Evolutionary conservation across 2,329 filamentous ascomycete genomes (phyloP).

Genomic region (Microcyclosporella mali): DNA sequence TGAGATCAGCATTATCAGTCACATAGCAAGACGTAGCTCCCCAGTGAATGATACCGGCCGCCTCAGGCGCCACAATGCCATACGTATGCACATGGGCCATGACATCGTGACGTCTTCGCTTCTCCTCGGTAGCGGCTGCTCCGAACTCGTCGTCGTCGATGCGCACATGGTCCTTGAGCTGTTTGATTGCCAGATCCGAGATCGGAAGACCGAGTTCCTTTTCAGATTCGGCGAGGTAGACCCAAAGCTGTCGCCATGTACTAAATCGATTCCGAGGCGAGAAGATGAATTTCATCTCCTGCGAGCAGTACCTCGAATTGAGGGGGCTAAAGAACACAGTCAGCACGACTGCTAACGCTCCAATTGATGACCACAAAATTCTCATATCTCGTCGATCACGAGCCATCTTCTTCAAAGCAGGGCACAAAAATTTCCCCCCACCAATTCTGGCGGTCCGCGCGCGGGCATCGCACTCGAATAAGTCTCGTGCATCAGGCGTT

Average conservation of each 20-base stretch:
- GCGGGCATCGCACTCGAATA: no score
- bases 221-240: constrained; percentile 75
- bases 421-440: no score
- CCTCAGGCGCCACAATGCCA: constrained; percentile 65
- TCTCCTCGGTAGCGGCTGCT: constrained; percentile 45
- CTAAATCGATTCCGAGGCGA: constrained; percentile 66
- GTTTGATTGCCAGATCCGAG: constrained; percentile 53
- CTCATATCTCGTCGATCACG: no score
- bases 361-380: no score
- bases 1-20: constrained; percentile 72
- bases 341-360: no score
- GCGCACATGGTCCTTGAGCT: constrained; percentile 41
- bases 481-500: no score
- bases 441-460: no score
- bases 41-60: constrained; percentile 77
- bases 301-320: constrained; percentile 64
- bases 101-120: constrained; percentile 38
- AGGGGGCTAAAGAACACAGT: constrained; percentile 54
- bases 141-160: constrained; percentile 46
- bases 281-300: constrained; percentile 75
- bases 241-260: constrained; percentile 81
- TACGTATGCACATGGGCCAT: constrained; percentile 59
- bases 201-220: constrained; percentile 74
- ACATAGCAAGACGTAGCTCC: constrained; percentile 59
- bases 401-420: no score